phyloP scores from a whole-genome alignment of 352 stramenopile genomes.

The Phytophthora sansomeana region DNA sequence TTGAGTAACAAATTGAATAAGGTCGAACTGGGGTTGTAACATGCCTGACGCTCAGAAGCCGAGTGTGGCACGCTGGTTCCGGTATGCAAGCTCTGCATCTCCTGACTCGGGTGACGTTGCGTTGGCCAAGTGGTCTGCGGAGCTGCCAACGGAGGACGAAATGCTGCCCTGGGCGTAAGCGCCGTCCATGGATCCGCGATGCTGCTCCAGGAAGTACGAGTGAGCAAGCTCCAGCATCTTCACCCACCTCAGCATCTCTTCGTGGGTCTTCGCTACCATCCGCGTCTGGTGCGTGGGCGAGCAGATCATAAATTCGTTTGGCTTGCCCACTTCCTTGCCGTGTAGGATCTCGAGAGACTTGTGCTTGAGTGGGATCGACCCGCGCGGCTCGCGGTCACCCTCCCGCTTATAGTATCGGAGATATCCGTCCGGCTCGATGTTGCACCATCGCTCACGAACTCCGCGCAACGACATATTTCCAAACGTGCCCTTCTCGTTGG shows the following conservation, averaged over 20 bases:
- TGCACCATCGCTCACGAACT: constrained; percentile 78
- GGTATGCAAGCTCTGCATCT: constrained; percentile 47
- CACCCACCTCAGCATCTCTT: constrained; percentile 82
- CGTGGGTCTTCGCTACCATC: constrained; percentile 71
- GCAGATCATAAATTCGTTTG: constrained; percentile 82
- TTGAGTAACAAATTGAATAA: constrained; percentile 32
- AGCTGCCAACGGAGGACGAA: constrained; percentile 35
- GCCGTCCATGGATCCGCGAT: constrained; percentile 38
- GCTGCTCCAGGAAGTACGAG: constrained; percentile 57
- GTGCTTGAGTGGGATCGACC: constrained; percentile 70
- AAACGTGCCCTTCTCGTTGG: constrained; percentile 81
- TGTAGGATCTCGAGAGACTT: constrained; percentile 77
- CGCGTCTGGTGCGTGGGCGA: constrained; percentile 80
- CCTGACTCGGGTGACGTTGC: constrained; percentile 31
- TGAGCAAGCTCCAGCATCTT: constrained; percentile 64
- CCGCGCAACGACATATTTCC: constrained; percentile 83
- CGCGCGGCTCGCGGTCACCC: constrained; percentile 76
- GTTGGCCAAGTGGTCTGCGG: constrained; percentile 33
- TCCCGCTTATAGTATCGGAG: constrained; percentile 86
- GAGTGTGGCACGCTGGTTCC: constrained; percentile 66
- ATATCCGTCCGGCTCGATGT: constrained; percentile 68
- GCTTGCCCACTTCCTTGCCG: constrained; percentile 71
- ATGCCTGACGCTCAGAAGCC: constrained; percentile 54
- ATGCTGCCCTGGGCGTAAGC: constrained; percentile 19
- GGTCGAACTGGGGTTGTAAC: constrained; percentile 7